phyloP scores from a whole-genome alignment of 306 rosid genomes.

The Prunus dulcis region DNA sequence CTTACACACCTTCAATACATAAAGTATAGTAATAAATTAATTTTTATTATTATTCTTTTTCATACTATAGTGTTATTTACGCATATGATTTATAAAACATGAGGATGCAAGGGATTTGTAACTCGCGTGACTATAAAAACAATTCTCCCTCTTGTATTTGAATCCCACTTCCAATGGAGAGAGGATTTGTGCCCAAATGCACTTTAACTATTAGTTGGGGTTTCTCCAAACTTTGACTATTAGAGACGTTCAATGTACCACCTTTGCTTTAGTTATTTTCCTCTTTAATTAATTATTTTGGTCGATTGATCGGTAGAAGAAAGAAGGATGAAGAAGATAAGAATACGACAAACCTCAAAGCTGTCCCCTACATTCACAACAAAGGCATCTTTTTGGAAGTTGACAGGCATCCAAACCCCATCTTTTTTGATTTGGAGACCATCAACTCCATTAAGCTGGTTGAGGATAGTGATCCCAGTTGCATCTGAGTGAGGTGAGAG shows the following conservation, averaged over 20 bases:
- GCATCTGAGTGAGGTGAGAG: slow-evolving; percentile 71
- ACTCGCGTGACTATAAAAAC: too few relatives aligned
- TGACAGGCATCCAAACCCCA: slow-evolving; percentile 72
- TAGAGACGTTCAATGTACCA: too few relatives aligned
- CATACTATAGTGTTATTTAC: too few relatives aligned
- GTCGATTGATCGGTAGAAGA: not conserved
- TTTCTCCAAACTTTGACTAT: not conserved
- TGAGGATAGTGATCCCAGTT: slow-evolving; percentile 58
- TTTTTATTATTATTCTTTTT: too few relatives aligned
- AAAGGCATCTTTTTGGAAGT: slow-evolving; percentile 45
- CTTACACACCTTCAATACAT: not conserved
- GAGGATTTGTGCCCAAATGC: too few relatives aligned
- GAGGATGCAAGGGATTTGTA: too few relatives aligned
- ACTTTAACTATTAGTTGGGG: too few relatives aligned
- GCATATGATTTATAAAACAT: too few relatives aligned
- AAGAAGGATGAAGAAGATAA: not conserved
- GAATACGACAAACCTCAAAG: slow-evolving; percentile 54
- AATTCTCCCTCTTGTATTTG: too few relatives aligned
- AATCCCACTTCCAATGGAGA: too few relatives aligned
- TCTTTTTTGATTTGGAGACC: slow-evolving; percentile 71
- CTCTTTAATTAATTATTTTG: not conserved
- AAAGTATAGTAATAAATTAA: too few relatives aligned
- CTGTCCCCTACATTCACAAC: slow-evolving; percentile 76
- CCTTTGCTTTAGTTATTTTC: not conserved
- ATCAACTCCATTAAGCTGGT: slow-evolving; percentile 61